Evolutionary conservation across 1,284 basidiomycete species (phyloP), one percentile per base, ranked within the genome.

Genomic region (Malassezia japonica): DNA sequence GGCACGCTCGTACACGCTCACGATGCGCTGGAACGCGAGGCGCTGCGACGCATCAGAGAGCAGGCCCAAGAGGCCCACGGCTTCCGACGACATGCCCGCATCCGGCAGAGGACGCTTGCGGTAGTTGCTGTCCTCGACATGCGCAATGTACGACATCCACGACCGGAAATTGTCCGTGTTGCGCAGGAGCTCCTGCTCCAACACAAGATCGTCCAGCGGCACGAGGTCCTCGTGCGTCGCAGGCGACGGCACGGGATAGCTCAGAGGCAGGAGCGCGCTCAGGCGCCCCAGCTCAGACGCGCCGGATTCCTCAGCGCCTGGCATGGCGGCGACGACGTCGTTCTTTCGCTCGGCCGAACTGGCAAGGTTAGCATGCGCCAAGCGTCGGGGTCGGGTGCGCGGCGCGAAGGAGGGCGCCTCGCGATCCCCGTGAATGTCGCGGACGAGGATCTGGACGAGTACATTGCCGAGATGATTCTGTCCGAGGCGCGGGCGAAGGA

Each of bases 181-280:
- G 57, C 87, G 82, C 28, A 91, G 78, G n/a, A 98, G 80, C 75
- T 98, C 92, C 75, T 98, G 90, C 76, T 96, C 94, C 36, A 87
- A 82, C 56, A 83, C 79, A 29, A 95, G 74, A 74, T 96, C 90
- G 44, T 81, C 78, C 25, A 82, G 75, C 3, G 83, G 79, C 60
- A 96, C 79, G 46, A 96, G 79, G 50, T 83, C 78, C 15, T 84
- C 79, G 66, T 90, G 82, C 2, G 82, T 85, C 40, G 79, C 76
- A 8, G 90, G 89, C 7, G 80, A 84, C 10, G 92, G 92, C 42
- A 84, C 77, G 9, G 92, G 90, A 44, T 80, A 79, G 4, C 90
- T 87, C 57, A 95, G 76, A 15, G 90, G 87, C 67, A 95, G 88
- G 18, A 69, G 54, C 10, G 51, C 48, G 32, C 48, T 18, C 42